Conservation (phyloP, 2,329 filamentous ascomycete species). For the Niveomyces coronatus region DNA sequence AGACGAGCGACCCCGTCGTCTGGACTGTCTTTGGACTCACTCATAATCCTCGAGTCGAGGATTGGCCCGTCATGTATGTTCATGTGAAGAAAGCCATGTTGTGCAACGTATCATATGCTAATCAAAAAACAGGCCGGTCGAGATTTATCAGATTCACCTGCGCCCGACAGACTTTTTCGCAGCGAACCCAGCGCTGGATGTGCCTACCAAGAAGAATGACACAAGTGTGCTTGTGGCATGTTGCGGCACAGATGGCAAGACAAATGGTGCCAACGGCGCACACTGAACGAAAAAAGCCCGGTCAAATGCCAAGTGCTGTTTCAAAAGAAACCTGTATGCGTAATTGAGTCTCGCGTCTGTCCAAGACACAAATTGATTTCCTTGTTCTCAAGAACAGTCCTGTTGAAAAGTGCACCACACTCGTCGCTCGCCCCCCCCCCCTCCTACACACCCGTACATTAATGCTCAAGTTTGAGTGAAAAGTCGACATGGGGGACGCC, state of each 20-base stretch:
- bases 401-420: too few relatives aligned
- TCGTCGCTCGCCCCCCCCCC: too few relatives aligned
- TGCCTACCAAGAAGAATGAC: slow-evolving; percentile 26
- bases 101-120: neutral
- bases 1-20: slow-evolving; percentile 25
- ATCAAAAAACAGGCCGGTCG: slow-evolving; percentile 30
- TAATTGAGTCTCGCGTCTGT: too few relatives aligned
- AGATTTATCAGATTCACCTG: slow-evolving; percentile 36
- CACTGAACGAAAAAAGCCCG: slow-evolving; percentile 17
- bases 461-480: slow-evolving; percentile 70
- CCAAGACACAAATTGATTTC: too few relatives aligned
- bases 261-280: slow-evolving; percentile 7
- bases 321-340: too few relatives aligned
- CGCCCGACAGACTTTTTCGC: slow-evolving; percentile 36
- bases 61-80: slow-evolving; percentile 43
- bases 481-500: slow-evolving; percentile 91
- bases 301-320: neutral
- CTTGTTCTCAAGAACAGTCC: too few relatives aligned
- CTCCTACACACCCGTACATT: slow-evolving; percentile 8
- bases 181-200: slow-evolving; percentile 34
- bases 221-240: slow-evolving; percentile 31
- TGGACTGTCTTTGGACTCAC: slow-evolving; percentile 41
- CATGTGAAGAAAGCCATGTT: neutral
- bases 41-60: slow-evolving; percentile 37
- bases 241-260: slow-evolving; percentile 14